Percentiles rank a stretch among this genome's conserved stretches.
Evolutionary conservation across 2,329 filamentous ascomycete species (phyloP).

Genomic region (Fusarium odoratissimum): DNA sequence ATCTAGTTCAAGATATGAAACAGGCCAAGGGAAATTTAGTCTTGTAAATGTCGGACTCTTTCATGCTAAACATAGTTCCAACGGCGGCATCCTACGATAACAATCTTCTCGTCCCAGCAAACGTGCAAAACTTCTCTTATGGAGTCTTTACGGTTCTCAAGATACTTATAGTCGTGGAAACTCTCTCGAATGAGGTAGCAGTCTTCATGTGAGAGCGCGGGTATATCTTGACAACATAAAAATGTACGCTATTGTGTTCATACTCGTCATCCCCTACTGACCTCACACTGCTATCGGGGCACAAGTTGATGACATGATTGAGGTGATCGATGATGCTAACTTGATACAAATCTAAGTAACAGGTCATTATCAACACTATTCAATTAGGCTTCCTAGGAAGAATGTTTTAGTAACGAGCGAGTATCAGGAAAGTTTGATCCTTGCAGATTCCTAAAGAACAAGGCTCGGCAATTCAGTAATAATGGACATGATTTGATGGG

Average conservation of each 20-base stretch:
- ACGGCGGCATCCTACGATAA: background rate
- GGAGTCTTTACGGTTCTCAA: too few relatives aligned
- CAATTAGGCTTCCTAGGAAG: background rate
- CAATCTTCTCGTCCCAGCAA: background rate
- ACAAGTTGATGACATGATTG: background rate
- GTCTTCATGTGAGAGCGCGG: background rate
- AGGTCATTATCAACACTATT: background rate
- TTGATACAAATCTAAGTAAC: background rate
- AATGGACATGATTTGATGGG: background rate
- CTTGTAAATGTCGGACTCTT: background rate
- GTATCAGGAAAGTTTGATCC: background rate
- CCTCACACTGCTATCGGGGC: too few relatives aligned
- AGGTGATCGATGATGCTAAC: too few relatives aligned
- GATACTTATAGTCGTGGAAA: accelerated
- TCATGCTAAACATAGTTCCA: background rate
- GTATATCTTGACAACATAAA: background rate
- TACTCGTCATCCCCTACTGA: background rate
- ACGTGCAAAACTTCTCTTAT: background rate
- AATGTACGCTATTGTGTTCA: background rate
- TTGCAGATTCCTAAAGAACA: background rate
- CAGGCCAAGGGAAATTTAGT: accelerated
- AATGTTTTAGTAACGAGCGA: background rate
- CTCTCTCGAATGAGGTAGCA: too few relatives aligned
- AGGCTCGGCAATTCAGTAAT: background rate
- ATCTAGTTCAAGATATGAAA: too few relatives aligned